Evolutionary conservation across 2,329 filamentous ascomycete species (phyloP), one percentile per base, ranked within the genome.

Genomic region (Aureobasidium mangrovei): DNA sequence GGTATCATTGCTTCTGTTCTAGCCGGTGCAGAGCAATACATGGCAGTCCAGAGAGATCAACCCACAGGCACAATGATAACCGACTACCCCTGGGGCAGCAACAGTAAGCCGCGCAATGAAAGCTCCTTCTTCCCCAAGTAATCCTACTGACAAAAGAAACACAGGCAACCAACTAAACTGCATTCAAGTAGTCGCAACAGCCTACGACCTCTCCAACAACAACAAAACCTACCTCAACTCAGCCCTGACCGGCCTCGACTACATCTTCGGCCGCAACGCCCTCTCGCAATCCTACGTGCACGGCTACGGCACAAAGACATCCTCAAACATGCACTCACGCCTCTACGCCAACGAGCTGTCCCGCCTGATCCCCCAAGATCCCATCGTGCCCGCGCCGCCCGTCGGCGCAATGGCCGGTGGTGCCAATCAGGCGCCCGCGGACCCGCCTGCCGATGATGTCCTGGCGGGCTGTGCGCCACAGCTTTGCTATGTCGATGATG

Each of bases 371-470:
- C 31, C 52, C 1, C 55, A 56, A 28, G 31, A 53, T 27, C 29
- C 40, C 8, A 48, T 53, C 3, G 55, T 56, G 4, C 55, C 55
- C 4, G 24, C 42, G 0, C 28, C 55, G 6, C 55, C 55, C 0
- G 43, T 35, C 10, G 55, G 55, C 4, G 55, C 55, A 2, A 33
- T 57, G 52, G 42, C 42, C 4, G 55, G 55, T 38, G 55, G 55
- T 26, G 55, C 55, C 2, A 57, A 57, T 3, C 18, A 55, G 38
- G 42, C 18, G 29, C 41, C 55, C 27, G 44, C 28, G 2, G 55
- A 57, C 29, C 55, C 55, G 12, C 55, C 52, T 36, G 55, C 55
- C 12, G 39, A 57, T 55, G 55, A 57, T 55, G 55, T 57, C 4
- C 38, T 57, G 52, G 33, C 29, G 35, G 52, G 45, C 9, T 57